Percentiles rank a stretch among this genome's conserved stretches.
Conservation (phyloP, 495 filamentous ascomycete species). For the Copromyces sp. region DNA sequence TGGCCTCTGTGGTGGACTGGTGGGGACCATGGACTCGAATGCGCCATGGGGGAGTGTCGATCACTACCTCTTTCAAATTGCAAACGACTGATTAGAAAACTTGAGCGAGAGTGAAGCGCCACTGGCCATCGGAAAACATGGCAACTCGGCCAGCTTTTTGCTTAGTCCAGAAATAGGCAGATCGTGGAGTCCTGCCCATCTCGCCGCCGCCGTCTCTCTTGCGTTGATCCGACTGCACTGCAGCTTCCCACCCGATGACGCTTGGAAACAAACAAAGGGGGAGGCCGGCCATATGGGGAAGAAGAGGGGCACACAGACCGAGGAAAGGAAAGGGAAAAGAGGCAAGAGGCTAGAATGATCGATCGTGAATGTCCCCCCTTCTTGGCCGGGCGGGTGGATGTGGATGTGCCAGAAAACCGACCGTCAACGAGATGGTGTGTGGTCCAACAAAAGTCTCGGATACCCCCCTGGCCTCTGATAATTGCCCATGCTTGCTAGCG, state of each 20-base stretch:
- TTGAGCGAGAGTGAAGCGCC: not conserved
- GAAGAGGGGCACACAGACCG: not conserved
- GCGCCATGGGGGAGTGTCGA: not conserved
- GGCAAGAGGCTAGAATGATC: not conserved
- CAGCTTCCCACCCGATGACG: not conserved
- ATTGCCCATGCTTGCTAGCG: not conserved
- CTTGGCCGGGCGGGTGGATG: not conserved
- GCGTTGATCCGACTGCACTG: not conserved
- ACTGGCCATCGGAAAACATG: not conserved
- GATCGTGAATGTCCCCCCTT: not conserved
- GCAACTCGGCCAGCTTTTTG: not conserved
- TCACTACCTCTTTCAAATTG: not conserved
- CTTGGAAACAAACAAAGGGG: not conserved
- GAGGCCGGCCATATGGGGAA: not conserved
- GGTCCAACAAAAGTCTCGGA: not conserved
- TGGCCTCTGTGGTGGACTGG: not conserved
- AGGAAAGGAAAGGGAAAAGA: not conserved
- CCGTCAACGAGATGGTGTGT: not conserved
- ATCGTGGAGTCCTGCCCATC: not conserved
- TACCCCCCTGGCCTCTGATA: not conserved
- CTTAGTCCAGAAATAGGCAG: not conserved
- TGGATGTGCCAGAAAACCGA: too few species aligned
- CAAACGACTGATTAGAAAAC: not conserved
- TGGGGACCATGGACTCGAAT: not conserved
- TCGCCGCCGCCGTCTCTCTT: not conserved